Evolutionary conservation across 768 basidiomycete genomes (phyloP), one percentile per base, ranked within the genome.

Genomic region (Phanerochaete sordida): DNA sequence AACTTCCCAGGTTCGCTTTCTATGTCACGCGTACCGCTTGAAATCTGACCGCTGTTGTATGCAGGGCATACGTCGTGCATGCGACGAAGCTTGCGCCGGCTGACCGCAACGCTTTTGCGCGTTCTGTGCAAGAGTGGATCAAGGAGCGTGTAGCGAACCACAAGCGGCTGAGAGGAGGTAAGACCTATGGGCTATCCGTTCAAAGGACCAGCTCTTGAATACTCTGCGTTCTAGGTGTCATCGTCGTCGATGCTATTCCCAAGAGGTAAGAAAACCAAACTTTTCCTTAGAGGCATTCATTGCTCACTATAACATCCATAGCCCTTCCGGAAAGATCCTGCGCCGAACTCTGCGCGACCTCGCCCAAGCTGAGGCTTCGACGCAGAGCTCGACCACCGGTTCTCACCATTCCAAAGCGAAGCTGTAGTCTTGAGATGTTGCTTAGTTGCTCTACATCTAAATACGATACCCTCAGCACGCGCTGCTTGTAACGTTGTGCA

Each of bases 241-340:
- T 87, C 1, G 66, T 86, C 1, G 77, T 92, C 48, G 81, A 85
- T 44, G 72, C 73, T 19, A 77, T 91, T 53, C 90, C 91, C 0
- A 91, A 90, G 72, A 88, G 83, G 87, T 88, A 48, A 24, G 49
- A 46, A 37, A 24, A 3, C 44, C 30, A 26, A 19, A 31, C 4
- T 16, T 27, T 39, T 3, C 21, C 6, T 52, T n/a, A 33, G 30
- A 19, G 45, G 33, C 46, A 62, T 26, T 39, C 54, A 19, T 11
- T 13, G 3, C 19, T 31, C 16, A 27, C 53, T 53, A 5, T 23
- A 30, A 2, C 23, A 11, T 56, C 33, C 68, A 15, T 59, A 93
- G 91, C 65, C 85, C 92, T 28, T 83, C 91, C 57, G 94, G 94
- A 2, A 95, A 96, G 74, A 97, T 97, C 66, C 72, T 95, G 35